Evolutionary conservation across 2,329 filamentous ascomycete genomes (phyloP).

Genomic region (Blastomyces parvus): DNA sequence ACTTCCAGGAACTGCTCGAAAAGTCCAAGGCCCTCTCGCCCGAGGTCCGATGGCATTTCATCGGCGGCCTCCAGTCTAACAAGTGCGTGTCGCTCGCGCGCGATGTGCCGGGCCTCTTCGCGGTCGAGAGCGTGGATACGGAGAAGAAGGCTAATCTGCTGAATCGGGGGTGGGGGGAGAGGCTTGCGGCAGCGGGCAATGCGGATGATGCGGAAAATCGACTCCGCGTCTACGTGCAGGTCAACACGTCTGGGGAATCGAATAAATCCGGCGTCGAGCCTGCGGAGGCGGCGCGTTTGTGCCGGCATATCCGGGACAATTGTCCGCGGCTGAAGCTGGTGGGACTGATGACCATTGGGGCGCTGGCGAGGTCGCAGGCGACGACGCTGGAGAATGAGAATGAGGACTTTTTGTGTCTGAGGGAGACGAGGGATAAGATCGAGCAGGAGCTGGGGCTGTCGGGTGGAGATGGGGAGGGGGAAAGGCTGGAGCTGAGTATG

Average conservation of each 20-base stretch:
- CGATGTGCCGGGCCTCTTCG: constrained; percentile 79
- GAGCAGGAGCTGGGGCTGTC: constrained; percentile 48
- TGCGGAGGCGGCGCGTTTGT: constrained; percentile 53
- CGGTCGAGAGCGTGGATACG: constrained; percentile 82
- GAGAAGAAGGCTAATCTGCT: constrained; percentile 78
- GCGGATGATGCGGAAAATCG: constrained; percentile 18
- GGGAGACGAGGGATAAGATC: constrained; percentile 61
- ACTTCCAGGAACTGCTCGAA: constrained; percentile 77
- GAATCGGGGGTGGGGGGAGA: constrained; percentile 61
- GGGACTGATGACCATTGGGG: constrained; percentile 95
- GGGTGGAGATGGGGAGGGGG: constrained; percentile 7
- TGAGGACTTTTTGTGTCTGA: constrained; percentile 70
- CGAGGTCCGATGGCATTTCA: constrained; percentile 87
- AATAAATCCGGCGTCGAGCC: constrained; percentile 76
- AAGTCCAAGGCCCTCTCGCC: constrained; percentile 71
- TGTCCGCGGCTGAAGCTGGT: constrained; percentile 66
- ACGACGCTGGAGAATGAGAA: constrained; percentile 71
- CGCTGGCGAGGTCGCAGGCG: constrained; percentile 73
- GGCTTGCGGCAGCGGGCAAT: constrained; percentile 13
- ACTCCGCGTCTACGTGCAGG: constrained; percentile 75
- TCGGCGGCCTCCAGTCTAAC: constrained; percentile 84
- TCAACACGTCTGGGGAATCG: constrained; percentile 87
- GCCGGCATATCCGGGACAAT: constrained; percentile 56
- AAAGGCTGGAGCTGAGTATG: constrained; percentile 81
- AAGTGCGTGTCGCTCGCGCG: constrained; percentile 80